A percentile compares a stretch with the other conserved stretches of the same genome.
phyloP scores from a whole-genome alignment of 2,329 filamentous ascomycete genomes.

The Sporothrix globosa region DNA sequence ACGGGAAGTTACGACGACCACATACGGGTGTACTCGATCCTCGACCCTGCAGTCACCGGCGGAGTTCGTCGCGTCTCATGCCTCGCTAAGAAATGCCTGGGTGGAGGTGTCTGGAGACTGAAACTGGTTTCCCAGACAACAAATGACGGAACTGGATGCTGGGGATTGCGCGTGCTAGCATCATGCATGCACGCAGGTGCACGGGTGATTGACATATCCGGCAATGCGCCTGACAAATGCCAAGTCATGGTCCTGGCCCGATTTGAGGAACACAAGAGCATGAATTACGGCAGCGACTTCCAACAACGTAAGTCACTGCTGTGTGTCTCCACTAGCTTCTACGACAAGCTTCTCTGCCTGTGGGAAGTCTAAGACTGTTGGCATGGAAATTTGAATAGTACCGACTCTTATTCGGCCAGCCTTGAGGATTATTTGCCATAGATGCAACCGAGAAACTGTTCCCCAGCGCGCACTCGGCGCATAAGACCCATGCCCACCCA shows the following conservation, averaged over 20 bases:
- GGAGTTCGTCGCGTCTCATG: conserved; percentile 52
- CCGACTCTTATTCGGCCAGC: background rate
- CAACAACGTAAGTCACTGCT: conserved; percentile 50
- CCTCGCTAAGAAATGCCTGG: conserved; percentile 68
- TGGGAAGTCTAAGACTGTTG: conserved; percentile 53
- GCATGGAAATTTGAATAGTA: background rate
- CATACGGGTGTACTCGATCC: conserved; percentile 67
- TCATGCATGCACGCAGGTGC: conserved; percentile 94
- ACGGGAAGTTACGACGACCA: conserved; percentile 93
- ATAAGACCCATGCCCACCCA: background rate
- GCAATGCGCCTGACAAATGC: conserved; percentile 53
- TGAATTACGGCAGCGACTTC: conserved; percentile 89
- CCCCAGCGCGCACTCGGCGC: background rate
- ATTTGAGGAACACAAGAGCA: conserved; percentile 86
- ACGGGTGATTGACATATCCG: conserved; percentile 60
- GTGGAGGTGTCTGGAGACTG: conserved; percentile 84
- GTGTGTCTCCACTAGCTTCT: conserved; percentile 75
- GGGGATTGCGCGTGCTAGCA: conserved; percentile 62
- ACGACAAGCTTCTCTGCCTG: conserved; percentile 70
- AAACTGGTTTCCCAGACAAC: conserved; percentile 56
- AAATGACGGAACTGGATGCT: conserved; percentile 38
- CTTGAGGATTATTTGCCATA: background rate
- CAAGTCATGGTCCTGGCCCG: conserved; percentile 65
- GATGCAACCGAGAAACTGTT: background rate
- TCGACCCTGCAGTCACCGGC: conserved; percentile 48